Evolutionary conservation across 768 basidiomycete species (phyloP).

Genomic region (Pisolithus tinctorius): DNA sequence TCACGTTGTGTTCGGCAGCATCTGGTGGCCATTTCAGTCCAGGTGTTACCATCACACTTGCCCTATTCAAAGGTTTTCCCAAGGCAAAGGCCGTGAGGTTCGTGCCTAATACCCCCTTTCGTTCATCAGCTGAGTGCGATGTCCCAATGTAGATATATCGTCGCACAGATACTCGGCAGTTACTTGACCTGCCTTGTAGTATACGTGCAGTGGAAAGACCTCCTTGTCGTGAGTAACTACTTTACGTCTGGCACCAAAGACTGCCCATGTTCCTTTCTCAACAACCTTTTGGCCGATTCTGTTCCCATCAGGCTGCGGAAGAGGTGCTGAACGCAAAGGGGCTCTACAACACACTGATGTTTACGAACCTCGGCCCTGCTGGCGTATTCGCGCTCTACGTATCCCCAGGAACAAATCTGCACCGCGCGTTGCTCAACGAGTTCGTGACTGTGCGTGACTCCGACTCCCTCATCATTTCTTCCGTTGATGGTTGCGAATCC

Average conservation of each 20-base stretch:
- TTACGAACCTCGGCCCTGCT: slow-evolving; percentile 28
- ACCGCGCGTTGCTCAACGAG: slow-evolving; percentile 32
- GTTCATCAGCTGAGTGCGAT: background rate
- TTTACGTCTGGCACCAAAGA: slow-evolving; percentile 5
- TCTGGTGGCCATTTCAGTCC: slow-evolving; percentile 67
- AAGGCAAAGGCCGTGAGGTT: slow-evolving; percentile 44
- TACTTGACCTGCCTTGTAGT: slow-evolving; percentile 55
- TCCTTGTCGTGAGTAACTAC: slow-evolving; percentile 35
- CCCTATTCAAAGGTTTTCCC: slow-evolving; percentile 52
- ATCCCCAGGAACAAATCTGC: slow-evolving; percentile 24
- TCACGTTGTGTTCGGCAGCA: slow-evolving; percentile 43
- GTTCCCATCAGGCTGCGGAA: slow-evolving; percentile 19
- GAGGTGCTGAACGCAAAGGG: slow-evolving; percentile 22
- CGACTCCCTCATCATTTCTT: background rate
- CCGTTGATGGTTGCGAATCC: background rate
- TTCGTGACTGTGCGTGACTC: slow-evolving; percentile 28
- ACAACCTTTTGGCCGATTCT: slow-evolving; percentile 15
- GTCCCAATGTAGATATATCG: slow-evolving; percentile 45
- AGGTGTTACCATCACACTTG: slow-evolving; percentile 46
- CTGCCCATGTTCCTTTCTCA: slow-evolving; percentile 18
- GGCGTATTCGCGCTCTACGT: slow-evolving; percentile 35
- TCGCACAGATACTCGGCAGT: slow-evolving; percentile 59
- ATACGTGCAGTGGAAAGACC: slow-evolving; percentile 55
- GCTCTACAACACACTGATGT: slow-evolving; percentile 26
- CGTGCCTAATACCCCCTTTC: slow-evolving; percentile 11